A percentile compares a stretch with the other conserved stretches of the same genome.
phyloP scores from a whole-genome alignment of 495 filamentous ascomycete species.

The Lepidopterella palustris region DNA sequence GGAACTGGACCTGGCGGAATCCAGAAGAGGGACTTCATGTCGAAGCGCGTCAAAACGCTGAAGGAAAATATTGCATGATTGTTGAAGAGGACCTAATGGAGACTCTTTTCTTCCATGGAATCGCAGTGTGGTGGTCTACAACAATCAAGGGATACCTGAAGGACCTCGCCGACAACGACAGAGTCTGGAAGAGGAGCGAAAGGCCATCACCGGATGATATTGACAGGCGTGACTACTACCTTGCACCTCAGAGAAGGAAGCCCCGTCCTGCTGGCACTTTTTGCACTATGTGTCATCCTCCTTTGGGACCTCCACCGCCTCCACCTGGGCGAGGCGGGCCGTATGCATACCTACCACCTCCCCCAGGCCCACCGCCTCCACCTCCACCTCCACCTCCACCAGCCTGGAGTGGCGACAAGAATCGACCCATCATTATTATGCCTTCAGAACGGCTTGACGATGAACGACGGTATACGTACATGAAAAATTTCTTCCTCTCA shows the following conservation, averaged over 20 bases:
- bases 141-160: slow-evolving; percentile 4
- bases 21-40: slow-evolving; percentile 15
- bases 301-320: background rate
- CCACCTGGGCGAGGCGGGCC: background rate
- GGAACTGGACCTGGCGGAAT: slow-evolving; percentile 20
- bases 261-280: background rate
- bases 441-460: slow-evolving; percentile 2
- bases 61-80: slow-evolving; percentile 16
- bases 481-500: slow-evolving; percentile 16
- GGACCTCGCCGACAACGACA: background rate
- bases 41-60: slow-evolving; percentile 11
- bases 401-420: background rate
- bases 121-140: slow-evolving; percentile 8
- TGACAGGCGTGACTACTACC: slow-evolving; percentile 19
- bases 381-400: slow-evolving; percentile 7
- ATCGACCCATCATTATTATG: background rate
- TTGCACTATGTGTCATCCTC: slow-evolving; percentile 12
- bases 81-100: slow-evolving; percentile 20
- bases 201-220: background rate
- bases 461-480: slow-evolving; percentile 12
- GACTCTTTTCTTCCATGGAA: slow-evolving; percentile 14
- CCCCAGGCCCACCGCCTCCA: slow-evolving; percentile 5
- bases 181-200: slow-evolving; percentile 8
- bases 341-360: background rate
- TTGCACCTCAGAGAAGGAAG: background rate